Percentiles rank a stretch among this genome's conserved stretches.
phyloP scores from a whole-genome alignment of 257 asterid species.

The Nicotiana tabacum region DNA sequence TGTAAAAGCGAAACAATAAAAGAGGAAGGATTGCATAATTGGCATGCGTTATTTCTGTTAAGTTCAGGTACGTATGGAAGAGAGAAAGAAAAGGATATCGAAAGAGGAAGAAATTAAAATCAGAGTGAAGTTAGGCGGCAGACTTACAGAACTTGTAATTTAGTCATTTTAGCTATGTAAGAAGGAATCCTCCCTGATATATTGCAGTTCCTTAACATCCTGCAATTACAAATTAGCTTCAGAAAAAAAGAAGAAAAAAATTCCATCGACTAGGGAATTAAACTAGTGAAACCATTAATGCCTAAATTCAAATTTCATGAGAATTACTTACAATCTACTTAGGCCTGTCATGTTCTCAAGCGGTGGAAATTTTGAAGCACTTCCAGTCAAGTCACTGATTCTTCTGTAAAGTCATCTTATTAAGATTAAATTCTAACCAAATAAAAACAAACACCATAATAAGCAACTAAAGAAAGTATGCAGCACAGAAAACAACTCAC shows the following conservation, averaged over 20 bases:
- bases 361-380: slow-evolving; percentile 11
- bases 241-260: background rate
- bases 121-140: background rate
- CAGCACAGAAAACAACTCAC: slow-evolving; percentile 1
- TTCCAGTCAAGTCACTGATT: slow-evolving; percentile 9
- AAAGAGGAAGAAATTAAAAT: background rate
- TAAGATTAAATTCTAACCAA: background rate
- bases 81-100: background rate
- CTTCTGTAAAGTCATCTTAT: background rate
- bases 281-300: background rate
- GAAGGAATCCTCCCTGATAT: background rate
- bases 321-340: background rate
- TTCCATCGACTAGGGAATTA: background rate
- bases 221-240: background rate
- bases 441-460: background rate
- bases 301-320: background rate
- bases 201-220: background rate
- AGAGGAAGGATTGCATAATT: background rate
- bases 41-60: background rate
- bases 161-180: background rate
- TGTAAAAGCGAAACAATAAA: background rate
- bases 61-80: background rate
- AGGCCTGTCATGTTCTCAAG: background rate
- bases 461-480: background rate
- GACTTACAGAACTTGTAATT: background rate